Evolutionary conservation across 805 yeast species (phyloP), one percentile per base, ranked within the genome.

Genomic region (Scheffersomyces ergatensis): DNA sequence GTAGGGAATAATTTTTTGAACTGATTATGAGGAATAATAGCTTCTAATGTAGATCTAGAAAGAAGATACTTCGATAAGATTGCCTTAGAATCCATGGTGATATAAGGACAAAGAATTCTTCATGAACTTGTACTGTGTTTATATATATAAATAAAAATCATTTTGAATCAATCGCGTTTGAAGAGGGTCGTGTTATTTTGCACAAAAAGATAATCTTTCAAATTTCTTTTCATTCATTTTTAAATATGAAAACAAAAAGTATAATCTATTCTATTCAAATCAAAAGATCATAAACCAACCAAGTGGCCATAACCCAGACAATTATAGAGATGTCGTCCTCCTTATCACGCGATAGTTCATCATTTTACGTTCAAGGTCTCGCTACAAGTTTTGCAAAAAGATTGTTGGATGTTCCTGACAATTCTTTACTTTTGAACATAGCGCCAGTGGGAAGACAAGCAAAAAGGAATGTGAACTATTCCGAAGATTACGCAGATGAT

Each of bases 381-480:
- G 72, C 88, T 16, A 83, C 95, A 0, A 84, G 90, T 23, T 77
- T 87, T 49, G 73, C 80, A 30, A 78, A 85, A 39, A 70, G 97
- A 47, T 72, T 89, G 31, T 46, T 56, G 3, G 78, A 86, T 46
- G 82, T 83, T 46, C 84, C 82, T 25, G 80, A 83, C 42, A 86
- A 89, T 25, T 80, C 95, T 2, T 64, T 90, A 24, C 78, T 83
- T 50, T 74, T 84, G 24, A 65, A 58, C 27, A 77, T 88, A 2
- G 84, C 89, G 1, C 82, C 85, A 18, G 86, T 88, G 2, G 79
- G 89, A 3, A 76, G 97, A 48, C 76, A 83, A 23, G 82, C 89
- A 25, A 89, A 88, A 58, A 72, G 96, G 51, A 65, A 72, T 32
- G 79, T 87, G 38, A 87, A 85, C 57, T 89, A 89, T 55, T 93